Conservation (phyloP, 2,329 filamentous ascomycete genomes). For the Rhynchosporium graminicola region DNA sequence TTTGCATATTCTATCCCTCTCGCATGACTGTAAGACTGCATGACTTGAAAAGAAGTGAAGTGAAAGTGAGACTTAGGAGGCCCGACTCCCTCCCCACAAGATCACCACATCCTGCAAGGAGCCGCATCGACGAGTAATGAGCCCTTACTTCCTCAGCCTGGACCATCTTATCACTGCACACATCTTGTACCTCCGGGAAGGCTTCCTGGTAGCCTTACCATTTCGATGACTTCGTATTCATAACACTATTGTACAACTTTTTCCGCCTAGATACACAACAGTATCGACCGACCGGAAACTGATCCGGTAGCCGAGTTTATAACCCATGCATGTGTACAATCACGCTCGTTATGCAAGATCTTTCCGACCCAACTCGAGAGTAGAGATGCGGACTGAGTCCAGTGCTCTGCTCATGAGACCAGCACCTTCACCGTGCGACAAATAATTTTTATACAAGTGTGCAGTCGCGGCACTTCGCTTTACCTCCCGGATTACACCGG, state of each 20-base stretch:
- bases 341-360: constrained; percentile 22
- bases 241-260: constrained; percentile 30
- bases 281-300: neutral
- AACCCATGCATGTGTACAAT: neutral
- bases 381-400: constrained; percentile 23
- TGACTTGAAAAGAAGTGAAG: no score
- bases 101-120: constrained; percentile 12
- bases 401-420: constrained; percentile 16
- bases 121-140: constrained; percentile 7
- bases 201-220: neutral
- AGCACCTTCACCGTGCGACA: constrained; percentile 6
- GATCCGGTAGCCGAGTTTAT: neutral
- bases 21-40: no score
- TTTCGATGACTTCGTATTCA: constrained; percentile 7
- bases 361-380: constrained; percentile 20
- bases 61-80: neutral
- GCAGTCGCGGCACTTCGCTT: constrained; percentile 1
- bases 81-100: constrained; percentile 5
- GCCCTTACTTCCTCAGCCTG: neutral
- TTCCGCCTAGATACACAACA: neutral
- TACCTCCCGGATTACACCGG: constrained; percentile 12
- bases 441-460: constrained; percentile 26
- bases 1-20: no score
- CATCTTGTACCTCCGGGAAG: neutral
- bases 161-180: neutral